phyloP scores from a whole-genome alignment of 768 basidiomycete species.

The Serendipita sp. region DNA sequence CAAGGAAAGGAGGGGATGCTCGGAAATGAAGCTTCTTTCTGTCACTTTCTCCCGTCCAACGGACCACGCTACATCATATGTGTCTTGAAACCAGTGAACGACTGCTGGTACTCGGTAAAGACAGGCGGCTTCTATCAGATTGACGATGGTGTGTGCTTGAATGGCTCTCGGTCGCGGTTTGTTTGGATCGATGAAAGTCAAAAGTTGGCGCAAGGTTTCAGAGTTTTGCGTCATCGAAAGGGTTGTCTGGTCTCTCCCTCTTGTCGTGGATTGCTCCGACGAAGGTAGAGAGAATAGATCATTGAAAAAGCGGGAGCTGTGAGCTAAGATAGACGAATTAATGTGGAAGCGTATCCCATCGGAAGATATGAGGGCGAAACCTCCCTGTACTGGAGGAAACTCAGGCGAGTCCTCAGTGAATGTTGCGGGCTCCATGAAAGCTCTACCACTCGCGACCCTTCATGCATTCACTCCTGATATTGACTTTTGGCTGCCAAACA shows the following conservation, averaged over 20 bases:
- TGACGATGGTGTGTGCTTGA: background rate
- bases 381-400: background rate
- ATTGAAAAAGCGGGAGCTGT: background rate
- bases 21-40: background rate
- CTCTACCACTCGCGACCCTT: too few relatives aligned
- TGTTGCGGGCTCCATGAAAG: background rate
- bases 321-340: background rate
- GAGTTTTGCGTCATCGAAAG: background rate
- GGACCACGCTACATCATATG: background rate
- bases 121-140: background rate
- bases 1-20: background rate
- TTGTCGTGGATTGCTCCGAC: background rate
- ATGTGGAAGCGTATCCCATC: background rate
- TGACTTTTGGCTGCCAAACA: too few relatives aligned
- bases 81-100: background rate
- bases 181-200: background rate
- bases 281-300: background rate
- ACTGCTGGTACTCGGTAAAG: background rate
- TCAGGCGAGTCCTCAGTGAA: background rate
- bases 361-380: background rate
- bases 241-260: background rate
- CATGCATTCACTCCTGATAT: too few relatives aligned
- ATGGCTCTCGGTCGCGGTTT: background rate
- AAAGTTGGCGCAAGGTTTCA: background rate
- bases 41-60: background rate